Percentiles rank a stretch among this genome's conserved stretches.
Evolutionary conservation across 2,329 filamentous ascomycete species (phyloP).

Genomic region (Ascochyta koolunga): DNA sequence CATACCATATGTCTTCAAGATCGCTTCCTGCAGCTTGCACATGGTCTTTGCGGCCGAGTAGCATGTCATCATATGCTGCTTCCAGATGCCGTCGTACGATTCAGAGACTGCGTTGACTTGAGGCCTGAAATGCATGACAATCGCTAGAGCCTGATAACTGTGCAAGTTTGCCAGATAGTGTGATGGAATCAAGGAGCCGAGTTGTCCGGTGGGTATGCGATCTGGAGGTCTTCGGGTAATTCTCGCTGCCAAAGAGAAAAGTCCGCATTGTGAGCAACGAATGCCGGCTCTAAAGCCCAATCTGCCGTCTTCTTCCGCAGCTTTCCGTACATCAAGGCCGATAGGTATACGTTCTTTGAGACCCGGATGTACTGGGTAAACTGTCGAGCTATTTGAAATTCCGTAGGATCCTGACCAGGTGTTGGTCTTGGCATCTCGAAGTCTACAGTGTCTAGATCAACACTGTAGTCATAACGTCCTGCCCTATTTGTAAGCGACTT

Average conservation of each 20-base stretch:
- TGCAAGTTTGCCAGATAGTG: constrained; percentile 90
- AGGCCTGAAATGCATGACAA: constrained; percentile 87
- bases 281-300: constrained; percentile 85
- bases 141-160: constrained; percentile 82
- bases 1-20: constrained; percentile 77
- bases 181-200: constrained; percentile 82
- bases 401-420: constrained; percentile 72
- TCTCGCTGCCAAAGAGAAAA: constrained; percentile 77
- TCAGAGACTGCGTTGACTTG: constrained; percentile 78
- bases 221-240: constrained; percentile 76
- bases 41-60: constrained; percentile 84
- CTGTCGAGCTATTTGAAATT: constrained; percentile 79
- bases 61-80: constrained; percentile 83
- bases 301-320: constrained; percentile 78
- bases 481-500: constrained; percentile 11
- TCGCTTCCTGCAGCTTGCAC: constrained; percentile 84
- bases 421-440: constrained; percentile 69
- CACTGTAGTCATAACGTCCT: constrained; percentile 76
- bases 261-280: constrained; percentile 78
- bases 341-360: constrained; percentile 76
- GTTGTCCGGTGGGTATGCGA: constrained; percentile 78
- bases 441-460: constrained; percentile 77
- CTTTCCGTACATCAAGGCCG: constrained; percentile 75
- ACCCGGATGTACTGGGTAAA: constrained; percentile 81
- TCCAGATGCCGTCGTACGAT: constrained; percentile 81